phyloP scores from a whole-genome alignment of 169 alveolate genomes.

The Babesia bovis region DNA sequence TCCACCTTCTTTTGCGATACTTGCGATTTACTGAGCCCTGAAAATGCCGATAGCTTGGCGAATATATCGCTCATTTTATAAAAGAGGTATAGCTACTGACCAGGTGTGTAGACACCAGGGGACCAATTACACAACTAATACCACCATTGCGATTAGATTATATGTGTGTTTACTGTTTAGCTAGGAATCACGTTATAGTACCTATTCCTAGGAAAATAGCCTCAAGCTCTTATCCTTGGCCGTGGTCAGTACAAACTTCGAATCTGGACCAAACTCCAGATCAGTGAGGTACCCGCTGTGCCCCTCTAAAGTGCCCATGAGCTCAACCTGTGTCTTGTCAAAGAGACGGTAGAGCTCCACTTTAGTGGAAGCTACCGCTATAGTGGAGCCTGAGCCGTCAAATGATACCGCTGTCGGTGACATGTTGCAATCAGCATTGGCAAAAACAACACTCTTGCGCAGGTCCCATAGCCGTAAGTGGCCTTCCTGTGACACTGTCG shows the following conservation, averaged over 20 bases:
- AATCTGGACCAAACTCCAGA: slow-evolving; percentile 43
- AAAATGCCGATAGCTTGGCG: slow-evolving; percentile 35
- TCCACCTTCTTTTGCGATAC: slow-evolving; percentile 12
- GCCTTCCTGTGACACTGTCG: slow-evolving; percentile 77
- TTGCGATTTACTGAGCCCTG: slow-evolving; percentile 11
- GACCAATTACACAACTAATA: too few relatives aligned
- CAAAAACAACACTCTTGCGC: slow-evolving; percentile 72
- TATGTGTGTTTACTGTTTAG: too few relatives aligned
- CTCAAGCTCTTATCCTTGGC: slow-evolving; percentile 58
- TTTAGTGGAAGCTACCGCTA: slow-evolving; percentile 66
- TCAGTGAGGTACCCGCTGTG: slow-evolving; percentile 61
- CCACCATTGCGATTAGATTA: too few relatives aligned
- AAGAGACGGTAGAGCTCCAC: slow-evolving; percentile 42
- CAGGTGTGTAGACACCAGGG: too few relatives aligned
- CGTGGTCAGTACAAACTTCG: slow-evolving; percentile 52
- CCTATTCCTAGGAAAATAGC: slow-evolving; percentile 25
- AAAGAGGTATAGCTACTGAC: too few relatives aligned
- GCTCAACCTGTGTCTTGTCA: slow-evolving; percentile 35
- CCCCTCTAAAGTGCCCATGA: slow-evolving; percentile 44
- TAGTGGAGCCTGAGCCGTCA: slow-evolving; percentile 73
- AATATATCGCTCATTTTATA: slow-evolving; percentile 22
- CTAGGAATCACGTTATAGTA: too few relatives aligned
- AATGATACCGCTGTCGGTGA: slow-evolving; percentile 66
- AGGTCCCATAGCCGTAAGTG: slow-evolving; percentile 78
- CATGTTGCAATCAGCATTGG: slow-evolving; percentile 60